phyloP scores from a whole-genome alignment of 305 asterid genomes.

The Rubia tinctorum region DNA sequence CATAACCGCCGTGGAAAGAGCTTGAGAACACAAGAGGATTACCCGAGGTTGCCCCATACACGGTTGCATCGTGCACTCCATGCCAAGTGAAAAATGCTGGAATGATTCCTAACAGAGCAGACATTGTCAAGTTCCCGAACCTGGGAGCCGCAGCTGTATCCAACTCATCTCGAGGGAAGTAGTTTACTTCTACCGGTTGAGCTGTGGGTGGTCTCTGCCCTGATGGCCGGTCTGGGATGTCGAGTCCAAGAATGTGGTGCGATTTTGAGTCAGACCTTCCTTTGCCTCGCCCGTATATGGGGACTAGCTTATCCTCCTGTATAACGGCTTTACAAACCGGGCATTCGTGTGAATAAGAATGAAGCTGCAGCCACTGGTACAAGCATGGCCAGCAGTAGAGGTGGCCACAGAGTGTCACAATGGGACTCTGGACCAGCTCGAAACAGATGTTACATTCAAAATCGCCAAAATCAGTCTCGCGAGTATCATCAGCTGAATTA shows the following conservation, averaged over 20 bases:
- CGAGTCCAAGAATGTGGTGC: constrained; percentile 33
- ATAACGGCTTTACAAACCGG: constrained; percentile 79
- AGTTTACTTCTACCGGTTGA: constrained; percentile 45
- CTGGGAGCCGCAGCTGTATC: constrained; percentile 63
- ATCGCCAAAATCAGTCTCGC: constrained; percentile 29
- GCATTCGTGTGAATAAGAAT: constrained; percentile 78
- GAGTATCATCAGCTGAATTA: constrained; percentile 29
- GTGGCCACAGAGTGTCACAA: constrained; percentile 90
- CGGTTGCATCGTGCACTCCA: constrained; percentile 72
- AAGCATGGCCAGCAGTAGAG: constrained; percentile 92
- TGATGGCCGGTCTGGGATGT: constrained; percentile 54
- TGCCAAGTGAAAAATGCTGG: constrained; percentile 69
- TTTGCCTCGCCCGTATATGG: constrained; percentile 79
- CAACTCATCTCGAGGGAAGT: constrained; percentile 46
- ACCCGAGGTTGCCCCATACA: constrained; percentile 70
- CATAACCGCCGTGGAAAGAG: constrained; percentile 80
- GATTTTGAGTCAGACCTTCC: constrained; percentile 46
- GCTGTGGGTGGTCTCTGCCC: constrained; percentile 66
- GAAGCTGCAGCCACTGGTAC: constrained; percentile 74
- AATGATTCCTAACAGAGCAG: constrained; percentile 55
- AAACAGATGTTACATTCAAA: constrained; percentile 88
- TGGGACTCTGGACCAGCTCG: constrained; percentile 75
- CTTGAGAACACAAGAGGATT: constrained; percentile 64
- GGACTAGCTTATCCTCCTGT: constrained; percentile 62
- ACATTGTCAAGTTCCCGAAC: constrained; percentile 57